phyloP scores from a whole-genome alignment of 129 eudicot species.

The Oenanthe sinensis region DNA sequence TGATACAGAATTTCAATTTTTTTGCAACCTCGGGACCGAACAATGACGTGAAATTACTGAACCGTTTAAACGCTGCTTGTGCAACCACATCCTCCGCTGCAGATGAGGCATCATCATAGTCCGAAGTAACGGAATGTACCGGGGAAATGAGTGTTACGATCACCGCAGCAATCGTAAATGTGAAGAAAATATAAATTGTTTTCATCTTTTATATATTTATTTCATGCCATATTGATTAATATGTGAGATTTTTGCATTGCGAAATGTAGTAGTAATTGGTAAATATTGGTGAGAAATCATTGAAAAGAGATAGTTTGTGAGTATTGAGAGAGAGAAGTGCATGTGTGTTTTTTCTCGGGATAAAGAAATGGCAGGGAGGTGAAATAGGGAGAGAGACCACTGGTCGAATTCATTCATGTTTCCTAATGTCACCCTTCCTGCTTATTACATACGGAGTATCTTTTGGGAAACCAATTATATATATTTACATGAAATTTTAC shows the following conservation, averaged over 20 bases:
- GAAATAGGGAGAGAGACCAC: constrained; percentile 6
- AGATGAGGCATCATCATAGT: neutral
- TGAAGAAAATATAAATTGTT: neutral
- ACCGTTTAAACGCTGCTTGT: constrained; percentile 5
- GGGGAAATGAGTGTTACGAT: neutral
- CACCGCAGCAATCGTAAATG: neutral
- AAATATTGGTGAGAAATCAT: neutral
- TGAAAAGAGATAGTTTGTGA: neutral
- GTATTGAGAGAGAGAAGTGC: neutral
- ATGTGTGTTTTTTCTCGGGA: constrained; percentile 1
- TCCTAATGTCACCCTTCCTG: no score
- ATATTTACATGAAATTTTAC: no score
- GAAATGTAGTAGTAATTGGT: neutral
- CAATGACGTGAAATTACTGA: constrained; percentile 7
- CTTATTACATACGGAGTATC: no score
- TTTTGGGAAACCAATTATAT: no score
- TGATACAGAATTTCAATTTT: neutral
- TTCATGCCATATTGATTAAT: neutral
- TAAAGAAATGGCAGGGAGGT: constrained; percentile 13
- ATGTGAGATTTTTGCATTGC: neutral
- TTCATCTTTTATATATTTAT: neutral
- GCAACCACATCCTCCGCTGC: constrained; percentile 9
- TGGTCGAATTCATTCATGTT: neutral
- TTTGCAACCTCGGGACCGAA: constrained; percentile 8
- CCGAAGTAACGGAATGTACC: neutral